These are phyloP conservation scores for Neolentinus lepideus DNA, from an alignment of 1,284 basidiomycete species.

Conservation along the genomic window DNA sequence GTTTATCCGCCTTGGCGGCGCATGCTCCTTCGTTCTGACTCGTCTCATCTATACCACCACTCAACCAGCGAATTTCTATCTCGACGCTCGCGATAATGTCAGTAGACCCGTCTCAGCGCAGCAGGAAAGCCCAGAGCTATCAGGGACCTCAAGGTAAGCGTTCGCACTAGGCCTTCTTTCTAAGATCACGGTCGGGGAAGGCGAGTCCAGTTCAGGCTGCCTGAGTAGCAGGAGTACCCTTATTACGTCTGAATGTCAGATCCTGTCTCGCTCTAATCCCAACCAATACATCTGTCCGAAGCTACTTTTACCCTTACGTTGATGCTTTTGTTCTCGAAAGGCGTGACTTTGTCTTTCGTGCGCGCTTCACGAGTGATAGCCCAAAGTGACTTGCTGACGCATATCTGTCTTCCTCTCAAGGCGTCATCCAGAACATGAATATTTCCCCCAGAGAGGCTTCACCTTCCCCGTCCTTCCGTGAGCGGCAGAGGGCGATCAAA, in stretches of 20 bases:
- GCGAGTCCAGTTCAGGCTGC: slow-evolving; percentile 5
- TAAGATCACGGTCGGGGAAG: slow-evolving; percentile 4
- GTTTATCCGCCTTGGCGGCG: slow-evolving; percentile 20
- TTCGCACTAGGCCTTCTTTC: slow-evolving; percentile 6
- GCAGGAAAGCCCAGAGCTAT: slow-evolving; percentile 30
- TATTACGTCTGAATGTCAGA: neutral
- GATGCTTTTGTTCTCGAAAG: neutral
- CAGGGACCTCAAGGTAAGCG: slow-evolving; percentile 29
- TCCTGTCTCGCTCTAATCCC: slow-evolving; percentile 1
- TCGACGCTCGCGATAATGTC: slow-evolving; percentile 36
- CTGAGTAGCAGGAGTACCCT: slow-evolving; percentile 9
- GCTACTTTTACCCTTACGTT: neutral
- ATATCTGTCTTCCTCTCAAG: slow-evolving; percentile 9
- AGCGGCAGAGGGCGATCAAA: slow-evolving; percentile 51
- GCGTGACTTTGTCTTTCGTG: neutral
- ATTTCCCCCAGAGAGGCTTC: slow-evolving; percentile 56
- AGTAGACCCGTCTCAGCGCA: slow-evolving; percentile 54
- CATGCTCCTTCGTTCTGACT: slow-evolving; percentile 22
- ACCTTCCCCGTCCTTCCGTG: slow-evolving; percentile 56
- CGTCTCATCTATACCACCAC: slow-evolving; percentile 16
- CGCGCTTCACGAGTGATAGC: slow-evolving; percentile 2
- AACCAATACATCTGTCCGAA: neutral
- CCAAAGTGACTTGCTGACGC: slow-evolving; percentile 5
- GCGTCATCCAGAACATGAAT: slow-evolving; percentile 25
- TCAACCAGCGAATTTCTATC: slow-evolving; percentile 2